Evolutionary conservation across 768 basidiomycete species (phyloP).

Genomic region (Tricholoma bakamatsutake): DNA sequence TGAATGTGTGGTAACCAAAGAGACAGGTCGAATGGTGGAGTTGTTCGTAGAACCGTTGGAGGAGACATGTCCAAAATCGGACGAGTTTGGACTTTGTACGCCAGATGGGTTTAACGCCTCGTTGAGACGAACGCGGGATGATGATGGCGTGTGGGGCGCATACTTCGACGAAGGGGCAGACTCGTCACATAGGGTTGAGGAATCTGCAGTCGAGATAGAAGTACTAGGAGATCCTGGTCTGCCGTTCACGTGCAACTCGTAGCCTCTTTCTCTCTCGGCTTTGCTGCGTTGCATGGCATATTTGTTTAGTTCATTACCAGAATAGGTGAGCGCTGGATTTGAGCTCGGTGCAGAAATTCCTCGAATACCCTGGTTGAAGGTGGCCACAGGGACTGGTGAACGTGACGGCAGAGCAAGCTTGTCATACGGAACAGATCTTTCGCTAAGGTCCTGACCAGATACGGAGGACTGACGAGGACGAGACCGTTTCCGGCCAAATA

Average conservation of each 20-base stretch:
- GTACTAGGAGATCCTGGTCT: conserved; percentile 43
- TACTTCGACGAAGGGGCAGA: conserved; percentile 30
- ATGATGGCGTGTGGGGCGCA: conserved; percentile 29
- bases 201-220: conserved; percentile 50
- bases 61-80: conserved; percentile 48
- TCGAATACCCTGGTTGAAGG: conserved; percentile 49
- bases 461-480: conserved; percentile 59
- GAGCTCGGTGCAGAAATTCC: conserved; percentile 81
- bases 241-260: conserved; percentile 31
- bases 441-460: conserved; percentile 54
- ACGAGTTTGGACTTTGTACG: conserved; percentile 40
- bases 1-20: conserved; percentile 48
- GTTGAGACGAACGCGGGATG: conserved; percentile 41
- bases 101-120: conserved; percentile 51
- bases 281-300: conserved; percentile 45
- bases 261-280: conserved; percentile 49
- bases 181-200: conserved; percentile 54
- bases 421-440: conserved; percentile 70
- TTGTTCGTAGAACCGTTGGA: conserved; percentile 15
- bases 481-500: conserved; percentile 62
- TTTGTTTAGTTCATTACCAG: conserved; percentile 69
- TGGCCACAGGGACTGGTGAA: conserved; percentile 53
- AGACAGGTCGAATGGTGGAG: conserved; percentile 42
- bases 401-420: conserved; percentile 49
- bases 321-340: conserved; percentile 68